Conservation (phyloP, 345 rosid genomes). For the Aurinia saxatilis region DNA sequence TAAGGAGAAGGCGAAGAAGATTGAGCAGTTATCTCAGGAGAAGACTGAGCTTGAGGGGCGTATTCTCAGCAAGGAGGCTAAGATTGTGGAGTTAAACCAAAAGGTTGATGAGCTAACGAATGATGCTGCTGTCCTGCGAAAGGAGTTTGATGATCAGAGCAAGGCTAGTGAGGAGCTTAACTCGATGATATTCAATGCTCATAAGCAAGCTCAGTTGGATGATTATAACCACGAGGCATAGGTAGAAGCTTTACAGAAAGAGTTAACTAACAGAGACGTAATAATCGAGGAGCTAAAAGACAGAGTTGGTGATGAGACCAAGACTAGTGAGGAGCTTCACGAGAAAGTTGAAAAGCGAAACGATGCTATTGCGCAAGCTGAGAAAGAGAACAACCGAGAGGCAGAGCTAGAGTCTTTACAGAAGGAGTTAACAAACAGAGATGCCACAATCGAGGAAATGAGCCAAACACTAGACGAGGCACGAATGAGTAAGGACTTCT, state of each 20-base stretch:
- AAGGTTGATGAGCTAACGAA: constrained; percentile 35
- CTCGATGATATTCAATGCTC: no score
- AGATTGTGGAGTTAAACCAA: constrained; percentile 32
- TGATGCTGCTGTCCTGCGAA: constrained; percentile 25
- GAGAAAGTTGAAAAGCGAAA: constrained; percentile 42
- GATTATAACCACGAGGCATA: no score
- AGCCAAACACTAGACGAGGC: constrained; percentile 48
- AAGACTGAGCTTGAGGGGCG: constrained; percentile 41
- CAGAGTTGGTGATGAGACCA: no score
- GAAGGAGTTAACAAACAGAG: constrained; percentile 47
- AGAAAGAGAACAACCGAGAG: constrained; percentile 26
- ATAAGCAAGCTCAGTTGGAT: no score
- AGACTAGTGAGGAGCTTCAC: no score
- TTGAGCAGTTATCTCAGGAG: constrained; percentile 32
- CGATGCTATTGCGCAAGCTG: constrained; percentile 37
- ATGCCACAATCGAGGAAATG: constrained; percentile 43
- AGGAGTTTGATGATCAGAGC: constrained; percentile 21
- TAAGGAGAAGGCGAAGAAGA: constrained; percentile 24
- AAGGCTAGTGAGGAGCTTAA: constrained; percentile 33
- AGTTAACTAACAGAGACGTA: no score
- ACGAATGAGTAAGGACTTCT: constrained; percentile 50
- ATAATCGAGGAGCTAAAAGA: no score
- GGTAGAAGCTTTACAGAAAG: no score
- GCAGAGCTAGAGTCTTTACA: constrained; percentile 46
- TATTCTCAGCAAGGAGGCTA: constrained; percentile 31